Base-by-base conservation (phyloP, 768 basidiomycete genomes). In the Sporobolomyces phaffii region DNA sequence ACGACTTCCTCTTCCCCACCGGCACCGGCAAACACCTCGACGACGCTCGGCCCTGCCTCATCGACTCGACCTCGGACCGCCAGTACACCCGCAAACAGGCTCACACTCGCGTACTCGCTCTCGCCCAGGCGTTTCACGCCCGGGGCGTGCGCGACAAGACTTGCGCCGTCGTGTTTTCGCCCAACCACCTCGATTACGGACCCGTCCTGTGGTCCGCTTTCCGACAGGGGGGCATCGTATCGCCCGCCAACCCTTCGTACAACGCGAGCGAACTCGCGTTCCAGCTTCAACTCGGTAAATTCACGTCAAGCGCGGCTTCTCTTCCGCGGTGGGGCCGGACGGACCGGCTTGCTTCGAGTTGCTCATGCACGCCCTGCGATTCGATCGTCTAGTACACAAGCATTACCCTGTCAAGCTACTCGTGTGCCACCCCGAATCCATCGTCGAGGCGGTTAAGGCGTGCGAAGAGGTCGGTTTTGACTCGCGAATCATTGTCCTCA, bases 171-270 rank as follows among this genome's bases (percentile, higher is more conserved):
- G 22, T 72, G 17, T 72, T 59, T 43, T 28, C 45, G 17, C 52
- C 53, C 0, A 72, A 72, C 50, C 63, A 62, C 47, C 14, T 71
- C 41, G 65, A 71, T 15, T 71, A 71, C 49, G 62, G 56, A 0
- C 54, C 65, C 0, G 26, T 22, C 2, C 31, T 71, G 6, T 71
- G 65, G 65, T 65, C 57, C 0, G n/a, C 20, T 1, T 64, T 60
- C 17, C 34, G 62, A 1, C 44, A 48, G 6, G 65, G 70, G 3
- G 65, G 24, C 17, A 34, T 71, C 29, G 58, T 33, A 3, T 64
- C 62, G 1, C 47, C 52, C 13, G 70, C 70, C 8, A 71, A 71
- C 62, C 70, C 70, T 1, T 29, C 52, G 13, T 71, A 71, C 53
- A 43, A 20, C 4, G 41, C 62, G 0, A 45, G 31, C n/a, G 70